These are phyloP conservation scores for Fusarium xyrophilum DNA, from an alignment of 2,329 filamentous ascomycete genomes.

Conservation along the genomic window DNA sequence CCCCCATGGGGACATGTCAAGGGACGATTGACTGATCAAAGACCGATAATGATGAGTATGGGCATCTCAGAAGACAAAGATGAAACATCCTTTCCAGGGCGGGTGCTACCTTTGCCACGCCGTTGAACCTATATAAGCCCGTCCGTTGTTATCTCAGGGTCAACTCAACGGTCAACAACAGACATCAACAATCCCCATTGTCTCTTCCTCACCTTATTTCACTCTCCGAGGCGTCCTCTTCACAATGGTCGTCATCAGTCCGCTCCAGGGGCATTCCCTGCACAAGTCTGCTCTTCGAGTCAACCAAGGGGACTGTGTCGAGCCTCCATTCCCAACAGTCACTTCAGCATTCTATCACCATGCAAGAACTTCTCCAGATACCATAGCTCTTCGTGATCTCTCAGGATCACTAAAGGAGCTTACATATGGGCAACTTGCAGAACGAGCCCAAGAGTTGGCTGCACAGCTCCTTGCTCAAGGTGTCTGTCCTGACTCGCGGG, in stretches of 20 bases:
- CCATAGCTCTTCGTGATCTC: slow-evolving; percentile 50
- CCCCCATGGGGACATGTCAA: slow-evolving; percentile 12
- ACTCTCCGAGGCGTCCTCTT: background rate
- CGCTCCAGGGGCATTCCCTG: slow-evolving; percentile 3
- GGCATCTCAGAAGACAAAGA: slow-evolving; percentile 8
- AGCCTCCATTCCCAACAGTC: slow-evolving; percentile 48
- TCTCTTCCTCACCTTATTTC: slow-evolving; percentile 9
- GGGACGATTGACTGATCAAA: slow-evolving; percentile 10
- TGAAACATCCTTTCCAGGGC: slow-evolving; percentile 28
- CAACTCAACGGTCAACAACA: slow-evolving; percentile 25
- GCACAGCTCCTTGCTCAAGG: slow-evolving; percentile 49
- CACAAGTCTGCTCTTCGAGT: slow-evolving; percentile 3
- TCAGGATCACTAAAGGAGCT: slow-evolving; percentile 45
- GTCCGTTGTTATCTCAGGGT: slow-evolving; percentile 29
- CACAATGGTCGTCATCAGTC: slow-evolving; percentile 11
- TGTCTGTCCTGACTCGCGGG: slow-evolving; percentile 53
- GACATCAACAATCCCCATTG: slow-evolving; percentile 27
- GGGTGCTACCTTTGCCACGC: slow-evolving; percentile 19
- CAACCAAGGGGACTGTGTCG: slow-evolving; percentile 31
- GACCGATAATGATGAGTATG: slow-evolving; percentile 16
- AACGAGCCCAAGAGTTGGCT: slow-evolving; percentile 52
- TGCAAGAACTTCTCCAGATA: slow-evolving; percentile 47
- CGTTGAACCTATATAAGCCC: slow-evolving; percentile 33
- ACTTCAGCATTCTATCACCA: slow-evolving; percentile 50
- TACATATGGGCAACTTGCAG: slow-evolving; percentile 55